Evolutionary conservation across 805 yeast genomes (phyloP).

Genomic region (Saccharomycopsis microspora): DNA sequence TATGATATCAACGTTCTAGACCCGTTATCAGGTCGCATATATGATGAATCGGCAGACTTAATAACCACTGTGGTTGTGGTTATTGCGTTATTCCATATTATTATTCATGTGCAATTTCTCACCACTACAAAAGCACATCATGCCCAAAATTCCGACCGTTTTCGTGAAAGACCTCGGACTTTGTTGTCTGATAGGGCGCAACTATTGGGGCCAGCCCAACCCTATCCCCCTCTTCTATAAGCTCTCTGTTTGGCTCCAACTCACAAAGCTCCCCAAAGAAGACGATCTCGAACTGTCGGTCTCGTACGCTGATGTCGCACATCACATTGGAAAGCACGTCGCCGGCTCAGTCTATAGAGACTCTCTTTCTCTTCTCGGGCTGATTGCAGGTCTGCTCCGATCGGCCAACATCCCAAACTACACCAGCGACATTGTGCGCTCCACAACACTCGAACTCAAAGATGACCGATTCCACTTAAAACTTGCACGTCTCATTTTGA

Average conservation of each 20-base stretch:
- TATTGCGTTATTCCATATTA: too few species aligned
- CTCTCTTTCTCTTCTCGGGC: constrained; percentile 14
- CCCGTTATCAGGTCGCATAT: too few species aligned
- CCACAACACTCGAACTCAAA: constrained; percentile 27
- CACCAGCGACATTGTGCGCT: constrained; percentile 31
- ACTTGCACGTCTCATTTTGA: constrained; percentile 21
- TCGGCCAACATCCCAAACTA: constrained; percentile 29
- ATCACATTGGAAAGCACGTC: constrained; percentile 19
- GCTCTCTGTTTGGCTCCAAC: constrained; percentile 40
- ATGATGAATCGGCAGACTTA: too few species aligned
- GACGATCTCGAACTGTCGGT: constrained; percentile 78
- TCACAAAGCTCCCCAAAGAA: constrained; percentile 63
- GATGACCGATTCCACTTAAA: constrained; percentile 22
- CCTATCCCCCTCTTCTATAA: constrained; percentile 55
- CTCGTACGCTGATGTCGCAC: constrained; percentile 78
- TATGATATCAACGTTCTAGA: too few species aligned
- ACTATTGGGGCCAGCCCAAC: constrained; percentile 53
- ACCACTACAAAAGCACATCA: too few species aligned
- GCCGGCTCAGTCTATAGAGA: too few species aligned
- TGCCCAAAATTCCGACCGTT: constrained; percentile 20
- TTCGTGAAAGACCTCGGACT: constrained; percentile 47
- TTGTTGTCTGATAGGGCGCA: constrained; percentile 56
- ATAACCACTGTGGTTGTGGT: too few species aligned
- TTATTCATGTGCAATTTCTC: too few species aligned
- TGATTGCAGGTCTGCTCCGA: constrained; percentile 43